These are phyloP conservation scores for Lindgomyces ingoldianus DNA, from an alignment of 495 filamentous ascomycete genomes.

Conservation along the genomic window DNA sequence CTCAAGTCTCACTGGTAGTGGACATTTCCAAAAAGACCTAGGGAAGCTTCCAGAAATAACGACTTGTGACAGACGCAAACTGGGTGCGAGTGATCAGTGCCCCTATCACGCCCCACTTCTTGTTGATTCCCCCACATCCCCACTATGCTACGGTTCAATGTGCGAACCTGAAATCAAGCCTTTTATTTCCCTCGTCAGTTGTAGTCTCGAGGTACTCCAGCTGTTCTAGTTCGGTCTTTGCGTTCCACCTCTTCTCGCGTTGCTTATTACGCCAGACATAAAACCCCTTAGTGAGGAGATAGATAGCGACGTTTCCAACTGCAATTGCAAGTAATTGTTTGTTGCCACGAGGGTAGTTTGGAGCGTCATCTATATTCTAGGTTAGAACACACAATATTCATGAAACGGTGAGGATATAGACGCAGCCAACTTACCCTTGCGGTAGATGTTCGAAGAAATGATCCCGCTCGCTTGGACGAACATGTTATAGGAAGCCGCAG, in stretches of 20 bases:
- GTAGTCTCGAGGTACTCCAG: conserved; percentile 26
- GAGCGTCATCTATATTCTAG: conserved; percentile 22
- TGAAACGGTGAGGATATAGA: background rate
- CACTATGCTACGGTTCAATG: conserved; percentile 12
- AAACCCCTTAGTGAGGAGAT: conserved; percentile 29
- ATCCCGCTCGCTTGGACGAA: conserved; percentile 66
- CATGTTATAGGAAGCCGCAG: conserved; percentile 71
- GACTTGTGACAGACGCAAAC: too few species aligned
- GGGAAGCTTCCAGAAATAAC: too few species aligned
- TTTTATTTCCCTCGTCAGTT: conserved; percentile 26
- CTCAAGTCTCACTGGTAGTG: too few species aligned
- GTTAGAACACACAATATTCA: background rate
- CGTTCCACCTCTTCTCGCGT: conserved; percentile 28
- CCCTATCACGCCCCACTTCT: background rate
- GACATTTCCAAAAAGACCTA: too few species aligned
- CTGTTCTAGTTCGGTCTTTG: conserved; percentile 16
- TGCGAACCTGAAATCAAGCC: conserved; percentile 19
- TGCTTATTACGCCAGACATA: conserved; percentile 29
- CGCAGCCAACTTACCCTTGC: conserved; percentile 44
- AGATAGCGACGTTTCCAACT: conserved; percentile 18
- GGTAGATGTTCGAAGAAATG: conserved; percentile 56
- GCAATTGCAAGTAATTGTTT: conserved; percentile 11
- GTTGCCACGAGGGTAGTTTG: conserved; percentile 33
- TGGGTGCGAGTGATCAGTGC: too few species aligned
- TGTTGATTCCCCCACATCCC: background rate